Conservation (phyloP, 2,329 filamentous ascomycete species). For the Cadophora luteo-olivacea region DNA sequence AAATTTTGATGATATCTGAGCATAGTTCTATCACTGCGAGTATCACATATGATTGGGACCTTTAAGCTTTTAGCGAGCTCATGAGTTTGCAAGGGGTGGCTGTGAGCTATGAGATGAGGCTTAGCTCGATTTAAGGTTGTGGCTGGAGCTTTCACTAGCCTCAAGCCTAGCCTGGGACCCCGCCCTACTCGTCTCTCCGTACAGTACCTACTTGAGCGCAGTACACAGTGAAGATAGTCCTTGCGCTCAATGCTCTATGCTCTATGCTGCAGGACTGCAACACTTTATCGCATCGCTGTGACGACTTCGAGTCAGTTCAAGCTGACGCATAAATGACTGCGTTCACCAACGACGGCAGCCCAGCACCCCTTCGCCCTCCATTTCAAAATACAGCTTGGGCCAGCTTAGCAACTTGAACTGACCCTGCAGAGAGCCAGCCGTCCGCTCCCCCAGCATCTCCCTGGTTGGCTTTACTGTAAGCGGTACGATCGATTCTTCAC, state of each 20-base stretch:
- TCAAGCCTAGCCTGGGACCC: constrained; percentile 1
- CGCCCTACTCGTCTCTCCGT: neutral
- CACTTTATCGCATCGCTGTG: neutral
- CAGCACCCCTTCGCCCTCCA: neutral
- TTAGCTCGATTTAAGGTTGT: constrained; percentile 4
- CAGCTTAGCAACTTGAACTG: neutral
- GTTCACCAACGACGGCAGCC: neutral
- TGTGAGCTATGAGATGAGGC: neutral
- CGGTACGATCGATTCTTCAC: constrained; percentile 37
- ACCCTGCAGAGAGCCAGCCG: neutral
- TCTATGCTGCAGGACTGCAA: neutral
- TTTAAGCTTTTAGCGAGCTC: neutral
- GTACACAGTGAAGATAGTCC: neutral
- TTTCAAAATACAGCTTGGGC: neutral
- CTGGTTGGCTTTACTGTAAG: neutral
- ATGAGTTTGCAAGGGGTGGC: neutral
- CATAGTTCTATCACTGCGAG: neutral
- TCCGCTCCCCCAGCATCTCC: neutral
- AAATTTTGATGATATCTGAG: too few species aligned
- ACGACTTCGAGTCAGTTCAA: neutral
- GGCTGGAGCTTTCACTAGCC: neutral
- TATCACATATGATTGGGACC: neutral
- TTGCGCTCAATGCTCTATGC: neutral
- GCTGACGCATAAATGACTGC: constrained; percentile 1
- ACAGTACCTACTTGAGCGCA: neutral